Conservation (phyloP, 1,139 yeast genomes). For the Candida glucosophila region DNA sequence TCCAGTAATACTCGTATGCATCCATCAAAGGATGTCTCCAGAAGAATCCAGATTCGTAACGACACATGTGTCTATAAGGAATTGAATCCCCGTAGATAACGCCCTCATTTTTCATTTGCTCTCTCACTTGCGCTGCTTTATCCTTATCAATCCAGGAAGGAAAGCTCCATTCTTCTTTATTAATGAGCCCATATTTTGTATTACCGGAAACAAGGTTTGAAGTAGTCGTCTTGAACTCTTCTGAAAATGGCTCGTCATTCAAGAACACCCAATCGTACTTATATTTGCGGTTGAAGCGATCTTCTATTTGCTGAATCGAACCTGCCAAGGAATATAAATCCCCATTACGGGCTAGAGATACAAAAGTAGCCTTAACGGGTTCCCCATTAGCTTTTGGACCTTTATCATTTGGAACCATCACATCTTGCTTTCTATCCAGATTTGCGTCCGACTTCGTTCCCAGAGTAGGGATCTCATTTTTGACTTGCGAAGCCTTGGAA, state of each 20-base stretch:
- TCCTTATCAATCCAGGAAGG: constrained; percentile 55
- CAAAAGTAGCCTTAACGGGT: constrained; percentile 37
- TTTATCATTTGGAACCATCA: too few relatives aligned
- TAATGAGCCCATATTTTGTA: constrained; percentile 36
- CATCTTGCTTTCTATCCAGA: too few relatives aligned
- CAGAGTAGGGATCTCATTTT: too few relatives aligned
- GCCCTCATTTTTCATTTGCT: constrained; percentile 39
- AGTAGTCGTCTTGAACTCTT: constrained; percentile 30
- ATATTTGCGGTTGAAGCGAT: constrained; percentile 33
- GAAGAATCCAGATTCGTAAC: constrained; percentile 87
- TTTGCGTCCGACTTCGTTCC: too few relatives aligned
- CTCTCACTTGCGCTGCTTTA: constrained; percentile 46
- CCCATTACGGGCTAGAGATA: constrained; percentile 34
- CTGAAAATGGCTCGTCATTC: constrained; percentile 33
- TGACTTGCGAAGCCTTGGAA: too few relatives aligned
- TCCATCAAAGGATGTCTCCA: constrained; percentile 66
- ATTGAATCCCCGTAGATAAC: constrained; percentile 56
- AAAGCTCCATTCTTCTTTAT: constrained; percentile 39
- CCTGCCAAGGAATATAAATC: constrained; percentile 28
- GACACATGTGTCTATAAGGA: constrained; percentile 80
- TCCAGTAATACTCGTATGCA: constrained; percentile 83
- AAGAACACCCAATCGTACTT: constrained; percentile 42
- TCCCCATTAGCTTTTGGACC: too few relatives aligned
- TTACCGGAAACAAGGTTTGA: constrained; percentile 28
- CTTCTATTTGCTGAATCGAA: constrained; percentile 38